These are phyloP conservation scores for Blastobotrys arbuscula DNA, from an alignment of 1,139 yeast genomes.

Conservation along the genomic window DNA sequence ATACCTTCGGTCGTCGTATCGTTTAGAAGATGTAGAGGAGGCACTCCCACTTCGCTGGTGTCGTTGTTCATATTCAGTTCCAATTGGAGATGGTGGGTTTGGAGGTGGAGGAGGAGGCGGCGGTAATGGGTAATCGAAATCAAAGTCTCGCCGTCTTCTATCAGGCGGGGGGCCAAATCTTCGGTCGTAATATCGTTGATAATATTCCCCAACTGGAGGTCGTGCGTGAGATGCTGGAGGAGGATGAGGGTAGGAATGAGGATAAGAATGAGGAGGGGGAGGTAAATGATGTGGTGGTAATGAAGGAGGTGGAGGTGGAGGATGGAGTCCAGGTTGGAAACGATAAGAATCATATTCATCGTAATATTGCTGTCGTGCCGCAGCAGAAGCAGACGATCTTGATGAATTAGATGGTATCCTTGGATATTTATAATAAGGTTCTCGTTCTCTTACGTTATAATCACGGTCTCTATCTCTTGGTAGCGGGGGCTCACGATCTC, in stretches of 20 bases:
- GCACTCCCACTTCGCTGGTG: conserved; percentile 3
- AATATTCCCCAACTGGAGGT: background rate
- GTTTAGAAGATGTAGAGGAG: background rate
- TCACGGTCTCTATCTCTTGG: conserved; percentile 7
- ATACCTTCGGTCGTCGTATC: conserved; percentile 10
- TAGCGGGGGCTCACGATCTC: conserved; percentile 7
- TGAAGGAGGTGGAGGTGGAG: conserved; percentile 2
- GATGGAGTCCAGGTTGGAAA: background rate
- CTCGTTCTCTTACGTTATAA: conserved; percentile 1
- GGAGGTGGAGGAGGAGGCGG: conserved; percentile 6
- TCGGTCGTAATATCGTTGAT: conserved; percentile 1
- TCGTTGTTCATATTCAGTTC: background rate
- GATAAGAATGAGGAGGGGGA: background rate
- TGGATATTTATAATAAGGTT: conserved; percentile 6
- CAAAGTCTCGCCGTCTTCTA: conserved; percentile 2
- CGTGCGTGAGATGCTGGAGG: background rate
- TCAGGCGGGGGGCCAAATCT: background rate
- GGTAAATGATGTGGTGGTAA: background rate
- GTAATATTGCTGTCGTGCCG: conserved; percentile 2
- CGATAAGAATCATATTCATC: conserved; percentile 5
- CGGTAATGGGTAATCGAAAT: conserved; percentile 5
- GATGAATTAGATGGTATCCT: conserved; percentile 6
- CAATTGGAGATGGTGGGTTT: conserved; percentile 4
- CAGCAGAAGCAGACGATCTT: background rate
- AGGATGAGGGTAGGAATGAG: background rate